Evolutionary conservation across 208 protist species (phyloP).

Genomic region (Acanthamoeba rhysodes): DNA sequence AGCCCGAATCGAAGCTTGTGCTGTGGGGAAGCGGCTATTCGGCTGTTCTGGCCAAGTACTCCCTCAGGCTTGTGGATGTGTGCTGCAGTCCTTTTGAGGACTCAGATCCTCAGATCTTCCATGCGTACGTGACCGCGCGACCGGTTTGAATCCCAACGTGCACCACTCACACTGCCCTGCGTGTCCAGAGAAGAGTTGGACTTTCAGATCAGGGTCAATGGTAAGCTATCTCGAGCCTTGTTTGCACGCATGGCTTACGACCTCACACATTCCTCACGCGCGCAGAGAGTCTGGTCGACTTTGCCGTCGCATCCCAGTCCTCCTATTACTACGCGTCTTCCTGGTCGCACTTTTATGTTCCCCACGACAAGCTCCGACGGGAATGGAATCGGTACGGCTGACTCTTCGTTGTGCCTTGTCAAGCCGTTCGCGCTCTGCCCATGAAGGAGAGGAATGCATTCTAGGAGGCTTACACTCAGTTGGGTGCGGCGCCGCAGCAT

Average conservation of each 20-base stretch:
- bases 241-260: no score
- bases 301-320: no score
- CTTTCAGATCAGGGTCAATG: no score
- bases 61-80: not conserved
- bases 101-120: not conserved
- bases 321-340: not conserved
- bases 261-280: no score
- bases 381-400: not conserved
- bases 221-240: no score
- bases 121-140: not conserved
- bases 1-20: not conserved
- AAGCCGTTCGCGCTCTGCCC: no score
- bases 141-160: no score
- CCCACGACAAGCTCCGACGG: not conserved
- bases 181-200: no score
- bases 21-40: not conserved
- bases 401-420: not conserved
- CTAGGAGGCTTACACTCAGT: no score
- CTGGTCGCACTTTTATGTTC: not conserved
- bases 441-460: no score
- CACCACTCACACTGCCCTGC: no score
- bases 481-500: not conserved
- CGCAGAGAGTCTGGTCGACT: no score
- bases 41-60: not conserved
- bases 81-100: not conserved